Base-by-base conservation (phyloP, 139 green algal genomes). In the Volvox reticuliferus region DNA sequence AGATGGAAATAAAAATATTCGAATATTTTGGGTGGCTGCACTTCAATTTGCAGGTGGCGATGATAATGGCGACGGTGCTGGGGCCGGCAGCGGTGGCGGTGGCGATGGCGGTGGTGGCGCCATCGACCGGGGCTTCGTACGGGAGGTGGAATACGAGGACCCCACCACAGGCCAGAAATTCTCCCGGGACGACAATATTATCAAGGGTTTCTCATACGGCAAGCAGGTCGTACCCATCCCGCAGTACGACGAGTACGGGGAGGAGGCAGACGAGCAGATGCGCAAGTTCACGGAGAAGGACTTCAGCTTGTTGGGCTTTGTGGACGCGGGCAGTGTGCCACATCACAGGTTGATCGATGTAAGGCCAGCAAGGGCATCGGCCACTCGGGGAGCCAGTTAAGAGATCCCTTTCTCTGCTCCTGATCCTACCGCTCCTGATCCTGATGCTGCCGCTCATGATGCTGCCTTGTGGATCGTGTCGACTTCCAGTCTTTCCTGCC, bases 141-240 rank as follows among this genome's bases (percentile, higher is more conserved):
- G 67, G 13, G 65, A 89, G 35, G 30, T 78, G 69, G 85, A 89
- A 67, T 82, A 82, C 26, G 69, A 61, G 69, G 85, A 89, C 44
- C 28, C 69, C 28, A 73, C 69, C 44, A 89, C 85, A 12, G 85
- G 85, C n/a, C 32, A 89, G 69, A 89, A 89, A 71, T 71, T 89
- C 37, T 16, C 44, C n/a, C 37, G 69, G 2, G 69, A 89, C 0
- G n/a, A 55, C 3, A 35, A 35, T 26, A n/a, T 79, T 13, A 71
- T 71, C 32, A 80, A 80, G 37, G 85, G 69, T 20, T 89, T 82
- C 44, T n/a, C 9, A 36, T 89, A 82, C 71, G 85, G 85, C 82
- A 79, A 35, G 82, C 82, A 79, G 63, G 63, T 35, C 16, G 63
- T 87, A 61, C 81, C 81, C 61, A 76, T 87, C 30, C 30, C 62